Conservation (phyloP, 2,329 filamentous ascomycete species). For the Cryphonectria radicalis region DNA sequence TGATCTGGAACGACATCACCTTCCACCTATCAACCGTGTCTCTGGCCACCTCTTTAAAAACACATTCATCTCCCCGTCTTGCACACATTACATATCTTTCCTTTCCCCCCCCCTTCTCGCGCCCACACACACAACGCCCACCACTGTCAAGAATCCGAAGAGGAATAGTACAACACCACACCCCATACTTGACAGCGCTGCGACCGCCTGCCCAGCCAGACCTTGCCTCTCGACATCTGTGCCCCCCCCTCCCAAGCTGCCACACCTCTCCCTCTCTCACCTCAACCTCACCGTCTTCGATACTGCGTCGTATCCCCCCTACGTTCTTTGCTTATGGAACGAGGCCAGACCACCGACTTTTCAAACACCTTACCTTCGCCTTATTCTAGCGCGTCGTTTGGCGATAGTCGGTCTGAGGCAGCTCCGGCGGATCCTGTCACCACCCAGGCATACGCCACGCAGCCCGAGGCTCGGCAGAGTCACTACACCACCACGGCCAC, state of each 20-base stretch:
- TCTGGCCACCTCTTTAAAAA: slow-evolving; percentile 6
- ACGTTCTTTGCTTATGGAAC: slow-evolving; percentile 53
- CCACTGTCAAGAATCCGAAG: neutral
- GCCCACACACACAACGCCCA: neutral
- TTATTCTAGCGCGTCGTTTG: slow-evolving; percentile 67
- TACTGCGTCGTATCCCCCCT: neutral
- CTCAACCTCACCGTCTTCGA: neutral
- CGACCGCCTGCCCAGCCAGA: neutral
- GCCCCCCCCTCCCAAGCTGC: neutral
- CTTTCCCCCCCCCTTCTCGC: neutral
- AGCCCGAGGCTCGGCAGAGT: slow-evolving; percentile 74
- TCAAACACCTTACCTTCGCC: slow-evolving; percentile 84
- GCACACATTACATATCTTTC: neutral
- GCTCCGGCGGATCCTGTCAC: slow-evolving; percentile 80
- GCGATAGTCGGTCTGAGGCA: slow-evolving; percentile 80
- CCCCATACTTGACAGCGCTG: neutral
- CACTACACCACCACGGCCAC: slow-evolving; percentile 79
- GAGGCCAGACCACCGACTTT: slow-evolving; percentile 69
- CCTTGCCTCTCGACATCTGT: neutral
- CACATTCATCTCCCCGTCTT: slow-evolving; percentile 8
- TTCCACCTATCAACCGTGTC: slow-evolving; percentile 6
- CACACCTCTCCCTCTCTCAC: neutral
- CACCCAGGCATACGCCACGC: slow-evolving; percentile 86
- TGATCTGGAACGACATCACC: slow-evolving; percentile 11
- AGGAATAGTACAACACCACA: neutral